Base-by-base conservation (phyloP, 164 flowering plant genomes). In the Vitis amurensis region DNA sequence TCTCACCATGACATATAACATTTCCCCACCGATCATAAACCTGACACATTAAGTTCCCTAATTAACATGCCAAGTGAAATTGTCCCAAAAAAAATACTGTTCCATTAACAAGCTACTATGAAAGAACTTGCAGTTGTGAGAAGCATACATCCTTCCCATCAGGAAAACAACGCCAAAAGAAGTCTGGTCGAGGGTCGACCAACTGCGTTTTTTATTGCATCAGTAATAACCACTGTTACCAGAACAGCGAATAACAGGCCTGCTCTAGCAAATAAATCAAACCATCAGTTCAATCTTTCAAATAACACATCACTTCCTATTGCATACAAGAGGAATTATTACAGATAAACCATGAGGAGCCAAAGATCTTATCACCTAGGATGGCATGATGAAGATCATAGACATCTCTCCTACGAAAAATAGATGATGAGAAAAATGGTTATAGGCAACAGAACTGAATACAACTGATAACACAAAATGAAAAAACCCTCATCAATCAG, bases 161-260 rank as follows among this genome's bases (percentile, higher is more conserved):
- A 27, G 95, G 95, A 76, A 90, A 90, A 69, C 95, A 90, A 55
- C 95, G 91, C 95, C 95, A 90, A 69, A 88, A 90, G 75, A 90
- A 90, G 76, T 90, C 89, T 9, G 95, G 95, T 50, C 95, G 82
- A 61, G 95, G 95, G 95, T 15, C 95, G 82, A 63, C 95, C 95
- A 69, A 87, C 95, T 37, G 88, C 93, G 79, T 81, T 68, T 79
- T 88, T 90, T 57, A 89, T 87, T 47, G 91, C 77, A 78, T 85
- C 87, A 8, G 91, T 88, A 19, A 88, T 68, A 15, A 88, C 89
- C 29, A 71, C 85, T 0, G 93, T 89, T 61, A 89, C 66, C 23
- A 87, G 72, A 58, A 86, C 77, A 62, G 93, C 80, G 74, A 79
- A 90, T 23, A 88, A 64, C 56, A 88, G 81, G 29, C 95, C 95